Base-by-base conservation (phyloP, 2,329 filamentous ascomycete species). In the Chrysoporthe cubensis region DNA sequence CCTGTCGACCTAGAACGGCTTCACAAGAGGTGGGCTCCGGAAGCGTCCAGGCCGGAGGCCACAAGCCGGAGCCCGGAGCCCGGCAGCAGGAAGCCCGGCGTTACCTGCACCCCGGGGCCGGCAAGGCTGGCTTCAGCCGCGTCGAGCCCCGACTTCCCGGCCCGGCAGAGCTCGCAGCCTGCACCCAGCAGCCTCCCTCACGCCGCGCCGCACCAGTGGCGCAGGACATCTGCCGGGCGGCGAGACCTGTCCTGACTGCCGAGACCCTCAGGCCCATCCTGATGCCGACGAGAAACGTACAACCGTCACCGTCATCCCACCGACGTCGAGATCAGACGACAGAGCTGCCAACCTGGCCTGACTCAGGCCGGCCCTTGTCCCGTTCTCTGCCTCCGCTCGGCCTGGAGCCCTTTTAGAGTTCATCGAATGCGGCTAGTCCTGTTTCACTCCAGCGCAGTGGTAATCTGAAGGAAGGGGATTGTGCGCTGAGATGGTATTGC, bases 341-440 rank as follows among this genome's bases (percentile, higher is more conserved):
- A 56, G 37, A 50, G 44, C 60, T 16, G 37, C 46, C 54, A 59
- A 34, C 11, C 50, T 32, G 21, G 21, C 50, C 44, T 48, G 21
- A 26, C 26, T 43, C 40, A 34, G 52, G 42, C 26, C 26, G 60
- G 32, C 48, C 57, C 50, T 13, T 21, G 32, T 40, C 43, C n/a
- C 26, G 43, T 32, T 32, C 60, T 44, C 34, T 34, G 42, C 44
- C 57, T 42, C n/a, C 34, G 26, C 48, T 50, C 62, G 48, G 62
- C 46, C 37, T 57, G 46, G n/a, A 34, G 14, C 32, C 21, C 48
- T 13, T 48, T 67, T 61, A 65, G 64, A 54, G 62, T 65, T 68
- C 57, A n/a, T 62, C 21, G n/a, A 48, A 34, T 65, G 62, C 57
- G 56, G 61, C 37, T 44, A 62, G 18, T 43, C 26, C 32, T 34